phyloP scores from a whole-genome alignment of 257 asterid genomes.

The Fraxinus cuspidata region DNA sequence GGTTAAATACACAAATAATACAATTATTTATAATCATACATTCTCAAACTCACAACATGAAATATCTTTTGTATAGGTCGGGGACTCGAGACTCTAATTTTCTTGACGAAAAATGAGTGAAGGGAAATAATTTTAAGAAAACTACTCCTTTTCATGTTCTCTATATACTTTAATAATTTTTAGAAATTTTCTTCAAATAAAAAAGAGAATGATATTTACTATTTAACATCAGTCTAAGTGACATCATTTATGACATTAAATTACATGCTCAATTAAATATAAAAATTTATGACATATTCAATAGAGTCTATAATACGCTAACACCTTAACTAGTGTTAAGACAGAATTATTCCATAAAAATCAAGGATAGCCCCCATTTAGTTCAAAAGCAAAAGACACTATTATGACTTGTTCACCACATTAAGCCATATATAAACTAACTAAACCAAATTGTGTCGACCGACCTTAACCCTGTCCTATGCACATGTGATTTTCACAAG shows the following conservation, averaged over 20 bases:
- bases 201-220: too few relatives aligned
- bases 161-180: too few relatives aligned
- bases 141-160: too few relatives aligned
- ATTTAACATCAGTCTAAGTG: too few relatives aligned
- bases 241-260: too few relatives aligned
- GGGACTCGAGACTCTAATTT: too few relatives aligned
- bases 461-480: constrained; percentile 19
- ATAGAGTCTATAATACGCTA: too few relatives aligned
- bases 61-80: neutral
- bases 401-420: neutral
- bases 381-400: neutral
- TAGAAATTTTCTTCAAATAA: too few relatives aligned
- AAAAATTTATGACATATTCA: too few relatives aligned
- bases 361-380: neutral
- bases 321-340: too few relatives aligned
- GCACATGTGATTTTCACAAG: neutral
- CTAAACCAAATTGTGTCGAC: constrained; percentile 14
- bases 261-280: too few relatives aligned
- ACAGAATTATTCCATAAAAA: too few relatives aligned
- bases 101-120: neutral
- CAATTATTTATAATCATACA: neutral
- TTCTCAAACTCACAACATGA: neutral
- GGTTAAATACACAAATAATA: neutral
- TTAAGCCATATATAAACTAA: neutral
- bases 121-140: neutral